Percentiles rank a stretch among this genome's conserved stretches.
These are phyloP conservation scores for Bauhinia variegata DNA, from an alignment of 306 rosid species.

Conservation along the genomic window DNA sequence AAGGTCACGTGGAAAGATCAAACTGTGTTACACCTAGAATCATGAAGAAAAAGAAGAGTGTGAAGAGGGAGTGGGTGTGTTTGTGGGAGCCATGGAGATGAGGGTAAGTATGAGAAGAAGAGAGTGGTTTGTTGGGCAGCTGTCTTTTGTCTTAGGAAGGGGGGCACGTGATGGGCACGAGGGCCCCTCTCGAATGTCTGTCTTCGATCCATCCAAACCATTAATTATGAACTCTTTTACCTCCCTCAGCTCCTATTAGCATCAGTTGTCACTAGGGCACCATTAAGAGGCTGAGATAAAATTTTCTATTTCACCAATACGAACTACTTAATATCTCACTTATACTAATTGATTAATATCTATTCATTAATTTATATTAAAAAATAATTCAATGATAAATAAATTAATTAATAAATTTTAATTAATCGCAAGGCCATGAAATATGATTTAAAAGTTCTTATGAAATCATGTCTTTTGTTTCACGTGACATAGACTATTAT, in stretches of 20 bases:
- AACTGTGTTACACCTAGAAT: constrained; percentile 30
- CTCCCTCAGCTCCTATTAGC: constrained; percentile 3
- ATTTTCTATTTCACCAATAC: no score
- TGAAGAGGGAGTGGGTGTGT: constrained; percentile 23
- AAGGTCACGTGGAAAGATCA: constrained; percentile 42
- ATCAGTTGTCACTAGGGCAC: background rate
- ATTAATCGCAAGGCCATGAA: no score
- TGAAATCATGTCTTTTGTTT: no score
- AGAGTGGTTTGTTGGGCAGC: constrained; percentile 49
- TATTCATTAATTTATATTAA: no score
- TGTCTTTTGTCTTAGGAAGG: constrained; percentile 44
- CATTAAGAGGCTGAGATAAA: background rate
- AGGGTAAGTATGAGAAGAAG: constrained; percentile 23
- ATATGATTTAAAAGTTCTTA: no score
- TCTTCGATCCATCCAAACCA: constrained; percentile 47
- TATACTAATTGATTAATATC: no score
- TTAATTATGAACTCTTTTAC: constrained; percentile 25
- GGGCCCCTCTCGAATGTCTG: constrained; percentile 60
- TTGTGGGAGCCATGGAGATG: constrained; percentile 41
- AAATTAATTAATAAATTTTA: no score
- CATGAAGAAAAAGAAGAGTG: constrained; percentile 26
- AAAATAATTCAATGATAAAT: no score
- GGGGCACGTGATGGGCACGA: constrained; percentile 55
- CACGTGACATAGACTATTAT: no score
- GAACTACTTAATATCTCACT: no score